A percentile compares a stretch with the other conserved stretches of the same genome.
Evolutionary conservation across 768 basidiomycete species (phyloP).

Genomic region (Rhizopogon vesiculosus): DNA sequence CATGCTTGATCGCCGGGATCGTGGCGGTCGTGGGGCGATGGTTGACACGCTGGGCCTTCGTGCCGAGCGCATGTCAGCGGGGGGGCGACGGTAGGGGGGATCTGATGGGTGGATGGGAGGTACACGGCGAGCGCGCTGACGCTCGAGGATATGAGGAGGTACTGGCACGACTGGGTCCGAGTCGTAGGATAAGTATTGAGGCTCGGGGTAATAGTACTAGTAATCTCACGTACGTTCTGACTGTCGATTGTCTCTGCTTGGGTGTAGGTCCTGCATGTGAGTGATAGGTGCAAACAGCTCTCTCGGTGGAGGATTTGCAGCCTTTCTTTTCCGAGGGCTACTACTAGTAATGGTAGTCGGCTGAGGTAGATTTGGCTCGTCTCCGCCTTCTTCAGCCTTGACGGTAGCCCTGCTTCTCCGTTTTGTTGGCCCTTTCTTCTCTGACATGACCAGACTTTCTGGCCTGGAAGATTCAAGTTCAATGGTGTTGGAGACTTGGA

Average conservation of each 20-base stretch:
- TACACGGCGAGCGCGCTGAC: slow-evolving; percentile 19
- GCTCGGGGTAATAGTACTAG: not conserved
- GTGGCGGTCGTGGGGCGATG: slow-evolving; percentile 18
- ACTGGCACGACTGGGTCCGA: slow-evolving; percentile 12
- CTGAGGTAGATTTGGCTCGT: slow-evolving; percentile 1
- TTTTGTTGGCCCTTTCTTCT: slow-evolving; percentile 21
- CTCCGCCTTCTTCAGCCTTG: slow-evolving; percentile 12
- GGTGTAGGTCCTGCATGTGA: slow-evolving; percentile 11
- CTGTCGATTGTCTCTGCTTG: slow-evolving; percentile 18
- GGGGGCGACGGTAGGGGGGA: slow-evolving; percentile 18
- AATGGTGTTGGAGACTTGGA: slow-evolving; percentile 11
- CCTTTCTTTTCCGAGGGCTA: slow-evolving; percentile 22
- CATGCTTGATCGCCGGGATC: slow-evolving; percentile 19
- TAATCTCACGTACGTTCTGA: slow-evolving; percentile 19
- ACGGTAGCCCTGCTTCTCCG: slow-evolving; percentile 7
- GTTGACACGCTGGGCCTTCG: slow-evolving; percentile 17
- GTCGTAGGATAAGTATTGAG: not conserved
- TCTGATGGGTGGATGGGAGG: slow-evolving; percentile 7
- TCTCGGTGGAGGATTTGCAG: slow-evolving; percentile 5
- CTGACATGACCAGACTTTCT: slow-evolving; percentile 18
- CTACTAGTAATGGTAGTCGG: slow-evolving; percentile 5
- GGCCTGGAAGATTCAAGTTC: slow-evolving; percentile 3
- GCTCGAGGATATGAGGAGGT: slow-evolving; percentile 18
- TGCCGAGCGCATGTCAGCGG: slow-evolving; percentile 21
- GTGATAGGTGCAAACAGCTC: slow-evolving; percentile 7